Evolutionary conservation across 805 yeast species (phyloP), one percentile per base, ranked within the genome.

Genomic region (Hanseniaspora hatyaiensis): DNA sequence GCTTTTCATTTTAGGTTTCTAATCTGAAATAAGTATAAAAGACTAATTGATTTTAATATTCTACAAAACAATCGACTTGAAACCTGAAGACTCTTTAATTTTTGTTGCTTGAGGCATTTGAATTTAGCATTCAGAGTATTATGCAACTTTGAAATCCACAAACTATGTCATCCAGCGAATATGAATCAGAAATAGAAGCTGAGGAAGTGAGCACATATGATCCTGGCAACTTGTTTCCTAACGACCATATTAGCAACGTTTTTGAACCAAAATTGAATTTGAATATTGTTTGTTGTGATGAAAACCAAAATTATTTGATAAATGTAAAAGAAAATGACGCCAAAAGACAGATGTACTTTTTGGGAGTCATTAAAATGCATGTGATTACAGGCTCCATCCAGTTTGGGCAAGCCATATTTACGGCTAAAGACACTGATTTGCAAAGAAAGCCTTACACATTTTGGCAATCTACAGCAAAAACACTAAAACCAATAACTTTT

Each of bases 381-480:
- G 12, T 29, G 2, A 8, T n/a, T 19, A 22, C 4, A 13, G 34
- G 34, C 1, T 20, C 19, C 1, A 6, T 40, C 5, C 18, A 40
- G 5, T 29, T 13, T 6, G 33, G 33, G 3, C 32, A 38, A 38
- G 28, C 23, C 15, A 11, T 16, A n/a, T n/a, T n/a, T n/a, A n/a
- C n/a, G n/a, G n/a, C n/a, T n/a, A n/a, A n/a, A n/a, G n/a, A n/a
- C n/a, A n/a, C n/a, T n/a, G n/a, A n/a, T n/a, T n/a, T n/a, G n/a
- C n/a, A n/a, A n/a, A n/a, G 11, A 8, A 36, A 23, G 20, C 6
- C 20, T 2, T 36, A 16, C 28, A 40, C 15, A 9, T 28, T 37
- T 22, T 37, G 42, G 42, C 49, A 45, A 8, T 45, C 49, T 3
- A 16, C 49, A 2, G 49, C 49, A 11, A 36, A 45, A 16, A 28